These are phyloP conservation scores for Aspergillus versicolor DNA, from an alignment of 2,329 filamentous ascomycete genomes.

Conservation along the genomic window DNA sequence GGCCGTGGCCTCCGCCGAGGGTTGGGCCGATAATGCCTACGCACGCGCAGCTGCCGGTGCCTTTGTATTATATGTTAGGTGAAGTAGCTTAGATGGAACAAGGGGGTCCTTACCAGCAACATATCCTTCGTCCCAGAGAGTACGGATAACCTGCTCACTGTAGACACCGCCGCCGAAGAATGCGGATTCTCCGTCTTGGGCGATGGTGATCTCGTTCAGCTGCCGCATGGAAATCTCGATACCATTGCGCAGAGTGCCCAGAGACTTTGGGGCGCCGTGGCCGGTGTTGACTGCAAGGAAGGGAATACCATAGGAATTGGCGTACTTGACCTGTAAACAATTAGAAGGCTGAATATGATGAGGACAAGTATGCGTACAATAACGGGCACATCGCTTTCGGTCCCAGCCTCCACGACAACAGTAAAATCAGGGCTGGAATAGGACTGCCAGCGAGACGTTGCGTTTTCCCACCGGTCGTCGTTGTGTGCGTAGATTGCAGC, in stretches of 20 bases:
- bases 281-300: neutral
- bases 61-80: too few species aligned
- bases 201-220: neutral
- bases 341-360: neutral
- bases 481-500: neutral
- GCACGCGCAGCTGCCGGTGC: neutral
- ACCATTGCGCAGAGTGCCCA: neutral
- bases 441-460: neutral
- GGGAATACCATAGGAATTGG: neutral
- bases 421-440: neutral
- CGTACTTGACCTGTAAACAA: neutral
- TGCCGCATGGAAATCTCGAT: neutral
- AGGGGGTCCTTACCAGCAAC: neutral
- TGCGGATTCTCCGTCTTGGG: neutral
- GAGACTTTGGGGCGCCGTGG: neutral
- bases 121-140: neutral
- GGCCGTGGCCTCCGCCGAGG: neutral
- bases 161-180: neutral
- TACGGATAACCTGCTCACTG: neutral
- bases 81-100: too few species aligned
- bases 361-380: neutral
- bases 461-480: neutral
- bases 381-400: neutral
- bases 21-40: neutral
- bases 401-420: neutral